Evolutionary conservation across 352 stramenopile species (phyloP), one percentile per base, ranked within the genome.

Genomic region (Phytophthora vignae): DNA sequence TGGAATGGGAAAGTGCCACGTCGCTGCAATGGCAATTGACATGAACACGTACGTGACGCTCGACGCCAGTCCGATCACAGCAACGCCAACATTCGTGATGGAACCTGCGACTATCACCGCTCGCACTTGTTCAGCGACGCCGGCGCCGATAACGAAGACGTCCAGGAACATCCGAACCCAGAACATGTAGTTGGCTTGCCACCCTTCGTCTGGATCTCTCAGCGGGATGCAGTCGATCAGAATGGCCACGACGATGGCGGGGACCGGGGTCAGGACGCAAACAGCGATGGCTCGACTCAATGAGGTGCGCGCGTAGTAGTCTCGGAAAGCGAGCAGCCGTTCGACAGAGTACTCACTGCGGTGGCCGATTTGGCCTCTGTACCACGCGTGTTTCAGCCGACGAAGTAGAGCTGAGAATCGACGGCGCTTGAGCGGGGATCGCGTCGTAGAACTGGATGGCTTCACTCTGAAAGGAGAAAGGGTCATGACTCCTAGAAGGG

Each of bases 1-100:
- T 3, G 74, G 74, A 21, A 79, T 58, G 9, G 67, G 74, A 21
- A 74, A 81, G 12, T 19, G 36, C 74, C 54, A 74, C 11, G 42
- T 10, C 5, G 25, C 40, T 11, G 56, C 65, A 1, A 78, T 9
- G 5, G 40, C 44, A 1, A 76, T 52, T 0, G 71, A 53, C 12
- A 59, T 27, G 3, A 29, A 50, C 12, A 66, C 19, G 54, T 69
- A 56, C 2, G 12, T n/a, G 14, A 60, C 22, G 2, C 71, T 27
- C 7, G 73, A 71, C 17, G 29, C 55, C 9, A 68, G 36, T 2
- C 46, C 46, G 2, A 71, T 62, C 5, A 29, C 48, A 3, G 58
- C 25, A 14, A 53, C 58, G 14, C 44, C 58, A 29, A 12, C 10
- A 25, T 49, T 63, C 1, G 73, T 57, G 5, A 75, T 60, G 19